A percentile compares a stretch with the other conserved stretches of the same genome.
These are phyloP conservation scores for Phaffia rhodozyma DNA, from an alignment of 1,284 basidiomycete genomes.

Conservation along the genomic window DNA sequence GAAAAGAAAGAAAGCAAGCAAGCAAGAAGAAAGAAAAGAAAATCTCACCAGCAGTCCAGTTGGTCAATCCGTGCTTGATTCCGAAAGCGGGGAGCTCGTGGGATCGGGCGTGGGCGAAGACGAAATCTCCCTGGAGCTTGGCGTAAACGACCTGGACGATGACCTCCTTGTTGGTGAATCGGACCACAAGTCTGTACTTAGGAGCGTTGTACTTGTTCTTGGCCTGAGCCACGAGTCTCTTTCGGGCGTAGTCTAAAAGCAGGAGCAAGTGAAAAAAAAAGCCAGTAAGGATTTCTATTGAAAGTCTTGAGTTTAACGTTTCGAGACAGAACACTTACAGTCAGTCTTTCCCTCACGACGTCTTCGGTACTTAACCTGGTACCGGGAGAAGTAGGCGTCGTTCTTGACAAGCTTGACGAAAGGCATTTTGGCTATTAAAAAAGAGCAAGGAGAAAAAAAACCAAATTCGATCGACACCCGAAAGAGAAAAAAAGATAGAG, in stretches of 20 bases:
- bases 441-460: background rate
- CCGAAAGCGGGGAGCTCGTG: constrained; percentile 91
- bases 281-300: background rate
- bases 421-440: constrained; percentile 33
- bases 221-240: constrained; percentile 89
- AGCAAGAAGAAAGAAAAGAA: constrained; percentile 14
- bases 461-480: too few relatives aligned
- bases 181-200: constrained; percentile 96
- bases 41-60: constrained; percentile 80
- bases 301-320: background rate
- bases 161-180: constrained; percentile 89
- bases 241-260: constrained; percentile 78
- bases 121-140: constrained; percentile 92
- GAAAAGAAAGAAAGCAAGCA: background rate
- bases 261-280: background rate
- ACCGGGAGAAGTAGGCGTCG: constrained; percentile 86
- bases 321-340: constrained; percentile 45
- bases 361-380: constrained; percentile 93
- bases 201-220: constrained; percentile 99
- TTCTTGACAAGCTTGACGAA: constrained; percentile 43
- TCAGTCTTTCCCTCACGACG: constrained; percentile 97
- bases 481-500: too few relatives aligned
- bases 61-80: constrained; percentile 95
- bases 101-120: constrained; percentile 76
- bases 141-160: constrained; percentile 92